phyloP scores from a whole-genome alignment of 192 early-diverging fungal genomes.

The Geranomyces michiganensis region DNA sequence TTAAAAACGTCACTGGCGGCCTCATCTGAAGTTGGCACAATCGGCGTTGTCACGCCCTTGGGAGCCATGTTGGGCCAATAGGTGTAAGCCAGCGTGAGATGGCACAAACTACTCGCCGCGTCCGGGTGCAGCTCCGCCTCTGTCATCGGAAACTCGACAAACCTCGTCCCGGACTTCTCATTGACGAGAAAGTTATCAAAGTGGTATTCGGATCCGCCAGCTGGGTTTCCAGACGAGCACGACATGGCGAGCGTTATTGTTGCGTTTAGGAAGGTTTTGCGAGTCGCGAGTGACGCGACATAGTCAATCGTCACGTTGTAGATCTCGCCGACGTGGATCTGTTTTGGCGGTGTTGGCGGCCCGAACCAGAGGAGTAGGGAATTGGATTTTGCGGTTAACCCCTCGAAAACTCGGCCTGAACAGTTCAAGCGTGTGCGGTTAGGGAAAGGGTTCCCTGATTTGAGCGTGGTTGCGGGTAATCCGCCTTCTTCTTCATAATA shows the following conservation, averaged over 20 bases:
- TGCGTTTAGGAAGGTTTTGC: conserved; percentile 31
- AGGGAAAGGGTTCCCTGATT: too few relatives aligned
- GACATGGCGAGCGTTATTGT: conserved; percentile 16
- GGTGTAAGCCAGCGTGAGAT: conserved; percentile 19
- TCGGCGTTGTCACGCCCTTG: neutral
- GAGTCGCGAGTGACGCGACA: conserved; percentile 14
- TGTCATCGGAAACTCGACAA: conserved; percentile 32
- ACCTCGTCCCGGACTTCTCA: neutral
- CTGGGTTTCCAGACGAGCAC: conserved; percentile 14
- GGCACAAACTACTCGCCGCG: conserved; percentile 4
- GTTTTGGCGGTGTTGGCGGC: conserved; percentile 19
- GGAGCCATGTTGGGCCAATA: conserved; percentile 16
- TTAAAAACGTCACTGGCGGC: conserved; percentile 27
- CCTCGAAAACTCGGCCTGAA: conserved; percentile 26
- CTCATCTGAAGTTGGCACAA: neutral
- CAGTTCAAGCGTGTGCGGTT: neutral
- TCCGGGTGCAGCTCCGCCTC: conserved; percentile 14
- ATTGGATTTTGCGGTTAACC: conserved; percentile 11
- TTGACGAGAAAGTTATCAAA: conserved; percentile 17
- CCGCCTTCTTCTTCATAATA: neutral
- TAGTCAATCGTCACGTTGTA: conserved; percentile 34
- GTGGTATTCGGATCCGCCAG: neutral
- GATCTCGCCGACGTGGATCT: conserved; percentile 35
- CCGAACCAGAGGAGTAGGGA: conserved; percentile 34
- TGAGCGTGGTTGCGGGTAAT: neutral